phyloP scores from a whole-genome alignment of 345 rosid species.

The Arabidopsis arenosa region DNA sequence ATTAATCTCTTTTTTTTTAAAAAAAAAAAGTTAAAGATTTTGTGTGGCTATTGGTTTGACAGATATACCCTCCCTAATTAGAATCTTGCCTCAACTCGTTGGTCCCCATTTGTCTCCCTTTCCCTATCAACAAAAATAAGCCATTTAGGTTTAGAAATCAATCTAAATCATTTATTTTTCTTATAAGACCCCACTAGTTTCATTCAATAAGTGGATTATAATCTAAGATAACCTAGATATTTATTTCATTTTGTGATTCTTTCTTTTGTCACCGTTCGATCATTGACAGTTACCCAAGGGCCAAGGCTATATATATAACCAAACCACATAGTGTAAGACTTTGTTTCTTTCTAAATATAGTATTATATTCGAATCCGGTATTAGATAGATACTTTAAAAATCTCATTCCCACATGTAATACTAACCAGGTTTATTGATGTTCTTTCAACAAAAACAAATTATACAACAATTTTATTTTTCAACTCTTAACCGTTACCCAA shows the following conservation, averaged over 20 bases:
- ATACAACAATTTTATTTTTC: slow-evolving; percentile 12
- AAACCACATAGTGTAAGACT: slow-evolving; percentile 27
- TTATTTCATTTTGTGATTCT: slow-evolving; percentile 11
- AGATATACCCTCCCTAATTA: slow-evolving; percentile 27
- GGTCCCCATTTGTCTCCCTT: slow-evolving; percentile 32
- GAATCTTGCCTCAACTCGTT: slow-evolving; percentile 37
- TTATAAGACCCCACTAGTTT: slow-evolving; percentile 17
- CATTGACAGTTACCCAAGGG: slow-evolving; percentile 23
- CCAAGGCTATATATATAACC: slow-evolving; percentile 19
- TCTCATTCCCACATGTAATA: background rate
- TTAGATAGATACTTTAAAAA: background rate
- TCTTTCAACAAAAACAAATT: slow-evolving; percentile 1
- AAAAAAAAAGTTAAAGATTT: background rate
- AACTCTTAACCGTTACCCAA: slow-evolving; percentile 32
- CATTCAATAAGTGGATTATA: slow-evolving; percentile 31
- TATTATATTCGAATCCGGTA: slow-evolving; percentile 16
- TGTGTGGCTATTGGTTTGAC: slow-evolving; percentile 34
- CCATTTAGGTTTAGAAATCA: slow-evolving; percentile 27
- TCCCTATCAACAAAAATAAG: slow-evolving; percentile 27
- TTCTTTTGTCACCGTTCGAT: slow-evolving; percentile 25
- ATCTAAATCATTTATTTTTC: background rate
- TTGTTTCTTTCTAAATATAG: slow-evolving; percentile 35
- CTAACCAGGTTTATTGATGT: slow-evolving; percentile 18
- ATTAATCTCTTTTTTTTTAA: background rate
- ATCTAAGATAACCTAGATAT: slow-evolving; percentile 28